These are phyloP conservation scores for Schizosaccharomyces lindneri DNA, from an alignment of 805 yeast species.

Conservation along the genomic window DNA sequence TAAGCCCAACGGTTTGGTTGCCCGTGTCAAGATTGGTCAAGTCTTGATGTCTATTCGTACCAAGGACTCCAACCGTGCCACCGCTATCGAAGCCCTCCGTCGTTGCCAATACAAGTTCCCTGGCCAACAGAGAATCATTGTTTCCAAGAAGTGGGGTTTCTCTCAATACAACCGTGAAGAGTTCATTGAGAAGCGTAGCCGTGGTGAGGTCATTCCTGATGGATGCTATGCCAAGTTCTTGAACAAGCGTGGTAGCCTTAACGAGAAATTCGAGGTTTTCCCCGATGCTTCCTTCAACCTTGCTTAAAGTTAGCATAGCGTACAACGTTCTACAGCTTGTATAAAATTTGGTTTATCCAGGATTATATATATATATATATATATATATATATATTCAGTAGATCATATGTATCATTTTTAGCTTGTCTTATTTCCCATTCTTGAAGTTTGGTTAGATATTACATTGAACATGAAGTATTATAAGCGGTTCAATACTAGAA, in stretches of 20 bases:
- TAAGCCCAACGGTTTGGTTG: constrained; percentile 99
- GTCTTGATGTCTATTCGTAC: constrained; percentile 94
- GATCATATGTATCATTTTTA: too few relatives aligned
- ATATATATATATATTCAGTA: too few relatives aligned
- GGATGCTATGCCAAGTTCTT: constrained; percentile 99
- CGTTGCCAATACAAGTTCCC: constrained; percentile 99
- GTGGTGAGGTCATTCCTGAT: constrained; percentile 96
- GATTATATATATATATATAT: too few relatives aligned
- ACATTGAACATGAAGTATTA: too few relatives aligned
- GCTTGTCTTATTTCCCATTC: too few relatives aligned
- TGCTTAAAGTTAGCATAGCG: background rate
- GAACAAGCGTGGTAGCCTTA: constrained; percentile 86
- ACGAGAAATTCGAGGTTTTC: constrained; percentile 18
- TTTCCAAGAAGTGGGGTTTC: constrained; percentile 99
- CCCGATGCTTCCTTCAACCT: constrained; percentile 5
- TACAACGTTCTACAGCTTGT: too few relatives aligned
- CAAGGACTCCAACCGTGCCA: constrained; percentile 92
- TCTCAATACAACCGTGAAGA: constrained; percentile 95
- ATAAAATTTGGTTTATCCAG: too few relatives aligned
- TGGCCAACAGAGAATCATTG: constrained; percentile 98
- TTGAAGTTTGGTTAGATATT: too few relatives aligned
- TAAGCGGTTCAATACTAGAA: too few relatives aligned
- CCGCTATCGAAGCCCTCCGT: constrained; percentile 96
- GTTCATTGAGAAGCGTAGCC: constrained; percentile 77
- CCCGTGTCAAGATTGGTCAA: constrained; percentile 97